These are phyloP conservation scores for Penicillium freii DNA, from an alignment of 2,329 filamentous ascomycete genomes.

Conservation along the genomic window DNA sequence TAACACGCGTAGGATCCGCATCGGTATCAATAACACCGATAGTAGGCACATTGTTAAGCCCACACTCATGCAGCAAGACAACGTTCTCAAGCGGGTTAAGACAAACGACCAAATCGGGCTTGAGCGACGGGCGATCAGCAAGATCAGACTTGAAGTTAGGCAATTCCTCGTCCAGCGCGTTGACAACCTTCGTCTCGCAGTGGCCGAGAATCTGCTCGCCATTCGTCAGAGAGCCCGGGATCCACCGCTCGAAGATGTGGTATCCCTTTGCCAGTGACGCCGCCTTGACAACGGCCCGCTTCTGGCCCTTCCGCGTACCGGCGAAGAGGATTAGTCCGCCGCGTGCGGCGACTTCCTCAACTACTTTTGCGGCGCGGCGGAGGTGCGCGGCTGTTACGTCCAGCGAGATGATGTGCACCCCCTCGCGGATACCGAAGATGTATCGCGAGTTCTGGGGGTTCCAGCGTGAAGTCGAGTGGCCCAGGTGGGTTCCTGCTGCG, in stretches of 20 bases:
- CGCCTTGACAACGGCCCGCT: slow-evolving; percentile 74
- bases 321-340: slow-evolving; percentile 89
- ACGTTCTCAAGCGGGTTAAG: slow-evolving; percentile 93
- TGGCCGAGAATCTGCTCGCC: slow-evolving; percentile 79
- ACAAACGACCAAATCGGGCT: slow-evolving; percentile 88
- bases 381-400: slow-evolving; percentile 86
- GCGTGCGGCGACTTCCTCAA: slow-evolving; percentile 77
- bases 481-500: slow-evolving; percentile 82
- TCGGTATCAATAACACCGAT: slow-evolving; percentile 95
- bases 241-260: slow-evolving; percentile 92
- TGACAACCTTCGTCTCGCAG: slow-evolving; percentile 70
- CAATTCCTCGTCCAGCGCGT: slow-evolving; percentile 67
- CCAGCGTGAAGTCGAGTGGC: slow-evolving; percentile 88
- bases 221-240: slow-evolving; percentile 87
- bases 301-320: slow-evolving; percentile 79
- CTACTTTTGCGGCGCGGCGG: slow-evolving; percentile 87
- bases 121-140: slow-evolving; percentile 62
- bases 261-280: slow-evolving; percentile 75
- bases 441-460: slow-evolving; percentile 92
- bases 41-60: slow-evolving; percentile 81
- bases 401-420: slow-evolving; percentile 88
- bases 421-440: slow-evolving; percentile 85
- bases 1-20: slow-evolving; percentile 87
- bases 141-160: slow-evolving; percentile 66
- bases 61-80: slow-evolving; percentile 86